Base-by-base conservation (phyloP, 2,329 filamentous ascomycete genomes). In the Parafenestella ontariensis region DNA sequence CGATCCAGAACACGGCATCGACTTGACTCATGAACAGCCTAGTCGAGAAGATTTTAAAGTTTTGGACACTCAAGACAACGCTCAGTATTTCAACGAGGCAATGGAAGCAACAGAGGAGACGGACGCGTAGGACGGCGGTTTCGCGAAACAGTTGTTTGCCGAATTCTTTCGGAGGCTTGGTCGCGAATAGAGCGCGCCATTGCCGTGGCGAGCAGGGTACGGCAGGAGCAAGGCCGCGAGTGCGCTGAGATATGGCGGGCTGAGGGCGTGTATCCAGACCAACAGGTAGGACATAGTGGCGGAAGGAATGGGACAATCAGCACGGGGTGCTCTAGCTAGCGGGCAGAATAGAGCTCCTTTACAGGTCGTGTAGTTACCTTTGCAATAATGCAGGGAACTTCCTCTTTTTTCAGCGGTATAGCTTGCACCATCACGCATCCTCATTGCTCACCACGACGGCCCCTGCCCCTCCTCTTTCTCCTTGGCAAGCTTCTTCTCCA, bases 401-500 rank as follows among this genome's bases (percentile, higher is more conserved):
- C n/a, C n/a, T n/a, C n/a, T n/a, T n/a, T n/a, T n/a, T n/a, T n/a
- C n/a, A n/a, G n/a, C n/a, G n/a, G n/a, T n/a, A n/a, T n/a, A n/a
- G n/a, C n/a, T n/a, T n/a, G n/a, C n/a, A n/a, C n/a, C n/a, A n/a
- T n/a, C n/a, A n/a, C n/a, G n/a, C n/a, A n/a, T n/a, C n/a, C n/a
- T n/a, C n/a, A n/a, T n/a, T n/a, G 18, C 41, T 43, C 41, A 43
- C 57, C 57, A 60, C 1, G 46, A 24, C 3, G 57, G 57, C 0
- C 57, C 57, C 18, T 60, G 39, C 0, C 50, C 59, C n/a, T 56
- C 54, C 9, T 49, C 44, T 24, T 21, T 52, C 18, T 64, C 61
- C 36, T 31, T 56, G 5, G 59, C 61, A 21, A 60, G 18, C 37
- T 56, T 62, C 46, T 23, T 52, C 36, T 64, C 57, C n/a, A 60